Conservation (phyloP, 371 early-diverging fungal species). For the Syncephalastrum contaminatum region DNA sequence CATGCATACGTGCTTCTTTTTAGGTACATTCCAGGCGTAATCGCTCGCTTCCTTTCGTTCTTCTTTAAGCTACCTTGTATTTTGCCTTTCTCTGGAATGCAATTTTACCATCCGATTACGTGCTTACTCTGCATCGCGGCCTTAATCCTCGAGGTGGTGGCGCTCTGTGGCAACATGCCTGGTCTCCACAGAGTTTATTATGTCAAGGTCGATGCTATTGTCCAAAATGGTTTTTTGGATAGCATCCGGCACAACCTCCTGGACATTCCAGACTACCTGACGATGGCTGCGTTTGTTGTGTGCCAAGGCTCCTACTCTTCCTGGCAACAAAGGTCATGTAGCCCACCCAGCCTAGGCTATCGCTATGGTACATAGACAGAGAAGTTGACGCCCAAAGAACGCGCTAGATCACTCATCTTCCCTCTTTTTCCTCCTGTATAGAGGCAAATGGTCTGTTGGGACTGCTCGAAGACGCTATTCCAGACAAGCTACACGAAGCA, state of each 20-base stretch:
- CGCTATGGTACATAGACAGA: constrained; percentile 9
- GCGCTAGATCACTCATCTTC: background rate
- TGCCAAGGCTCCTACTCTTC: constrained; percentile 7
- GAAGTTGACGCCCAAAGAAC: background rate
- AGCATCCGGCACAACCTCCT: constrained; percentile 7
- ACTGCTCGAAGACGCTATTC: constrained; percentile 10
- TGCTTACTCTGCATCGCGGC: constrained; percentile 9
- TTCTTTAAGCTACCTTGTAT: background rate
- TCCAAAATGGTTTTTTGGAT: constrained; percentile 7
- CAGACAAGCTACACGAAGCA: constrained; percentile 8
- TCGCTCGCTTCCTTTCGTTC: background rate
- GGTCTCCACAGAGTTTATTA: constrained; percentile 16
- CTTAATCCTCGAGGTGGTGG: constrained; percentile 14
- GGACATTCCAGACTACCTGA: constrained; percentile 15
- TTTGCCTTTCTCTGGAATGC: background rate
- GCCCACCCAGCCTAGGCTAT: constrained; percentile 12
- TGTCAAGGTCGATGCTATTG: constrained; percentile 10
- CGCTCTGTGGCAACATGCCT: constrained; percentile 16
- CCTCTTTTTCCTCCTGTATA: background rate
- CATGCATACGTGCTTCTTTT: no score
- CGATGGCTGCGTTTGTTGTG: constrained; percentile 13
- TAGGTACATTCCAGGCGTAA: no score
- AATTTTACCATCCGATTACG: constrained; percentile 6
- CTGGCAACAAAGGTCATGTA: constrained; percentile 4
- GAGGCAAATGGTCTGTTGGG: constrained; percentile 9